These are phyloP conservation scores for Sclerotinia borealis DNA, from an alignment of 2,329 filamentous ascomycete species.

Conservation along the genomic window DNA sequence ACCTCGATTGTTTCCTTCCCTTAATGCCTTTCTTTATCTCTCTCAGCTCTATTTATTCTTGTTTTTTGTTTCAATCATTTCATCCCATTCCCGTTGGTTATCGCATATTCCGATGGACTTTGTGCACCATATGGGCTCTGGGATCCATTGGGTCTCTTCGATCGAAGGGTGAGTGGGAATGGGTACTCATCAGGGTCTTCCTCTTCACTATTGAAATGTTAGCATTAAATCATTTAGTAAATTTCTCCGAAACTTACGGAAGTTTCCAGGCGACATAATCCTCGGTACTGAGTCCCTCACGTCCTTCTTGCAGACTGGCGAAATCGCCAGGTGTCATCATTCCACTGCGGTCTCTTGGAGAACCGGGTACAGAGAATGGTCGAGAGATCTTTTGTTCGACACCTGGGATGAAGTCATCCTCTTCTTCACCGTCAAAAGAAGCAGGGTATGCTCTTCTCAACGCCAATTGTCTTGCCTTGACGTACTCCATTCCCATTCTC, in stretches of 20 bases:
- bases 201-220: constrained; percentile 60
- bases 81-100: constrained; percentile 27
- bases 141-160: constrained; percentile 34
- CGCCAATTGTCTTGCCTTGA: constrained; percentile 92
- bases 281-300: constrained; percentile 88
- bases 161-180: constrained; percentile 61
- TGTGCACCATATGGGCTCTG: constrained; percentile 28
- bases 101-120: constrained; percentile 26
- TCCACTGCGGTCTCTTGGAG: constrained; percentile 79
- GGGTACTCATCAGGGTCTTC: constrained; percentile 80
- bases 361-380: constrained; percentile 89
- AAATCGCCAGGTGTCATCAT: constrained; percentile 99
- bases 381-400: constrained; percentile 93
- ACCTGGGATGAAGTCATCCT: constrained; percentile 84
- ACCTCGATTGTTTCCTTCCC: constrained; percentile 1
- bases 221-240: constrained; percentile 7
- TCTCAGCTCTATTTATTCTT: not conserved
- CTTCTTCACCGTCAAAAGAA: constrained; percentile 74
- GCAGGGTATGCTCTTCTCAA: constrained; percentile 84
- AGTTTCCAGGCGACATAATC: constrained; percentile 98
- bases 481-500: constrained; percentile 98
- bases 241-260: constrained; percentile 61
- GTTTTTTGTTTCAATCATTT: not conserved
- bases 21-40: not conserved
- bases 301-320: constrained; percentile 89